A percentile compares a stretch with the other conserved stretches of the same genome.
Conservation (phyloP, 1,284 basidiomycete species). For the Fomitopsis schrenkii region DNA sequence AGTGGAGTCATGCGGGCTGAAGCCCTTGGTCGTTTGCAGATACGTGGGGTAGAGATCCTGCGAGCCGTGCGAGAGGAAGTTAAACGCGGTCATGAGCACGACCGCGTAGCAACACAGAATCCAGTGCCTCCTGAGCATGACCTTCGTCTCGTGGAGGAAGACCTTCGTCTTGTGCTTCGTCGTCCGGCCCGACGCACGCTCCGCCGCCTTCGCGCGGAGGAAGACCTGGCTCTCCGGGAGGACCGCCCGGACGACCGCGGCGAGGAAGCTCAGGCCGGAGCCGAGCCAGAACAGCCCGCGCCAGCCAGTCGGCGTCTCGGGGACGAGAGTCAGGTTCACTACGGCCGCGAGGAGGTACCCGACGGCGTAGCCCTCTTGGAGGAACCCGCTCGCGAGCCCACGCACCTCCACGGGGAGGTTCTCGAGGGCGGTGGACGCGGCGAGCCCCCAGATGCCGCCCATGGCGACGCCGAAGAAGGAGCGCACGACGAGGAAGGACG, state of each 20-base stretch:
- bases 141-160: slow-evolving; percentile 69
- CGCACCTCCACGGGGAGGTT: slow-evolving; percentile 86
- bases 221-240: slow-evolving; percentile 86
- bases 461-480: slow-evolving; percentile 85
- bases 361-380: slow-evolving; percentile 68
- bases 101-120: slow-evolving; percentile 81
- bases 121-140: slow-evolving; percentile 87
- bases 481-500: slow-evolving; percentile 67
- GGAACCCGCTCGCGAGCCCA: slow-evolving; percentile 81
- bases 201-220: slow-evolving; percentile 51
- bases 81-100: slow-evolving; percentile 82
- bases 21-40: slow-evolving; percentile 58
- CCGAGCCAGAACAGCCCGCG: slow-evolving; percentile 66
- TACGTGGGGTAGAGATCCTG: slow-evolving; percentile 81
- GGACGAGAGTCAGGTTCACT: slow-evolving; percentile 76
- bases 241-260: slow-evolving; percentile 66
- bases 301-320: slow-evolving; percentile 48
- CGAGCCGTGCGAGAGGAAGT: slow-evolving; percentile 89
- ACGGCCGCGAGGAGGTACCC: slow-evolving; percentile 50
- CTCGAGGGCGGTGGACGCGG: slow-evolving; percentile 78
- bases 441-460: slow-evolving; percentile 83
- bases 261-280: slow-evolving; percentile 69
- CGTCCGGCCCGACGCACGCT: slow-evolving; percentile 35
- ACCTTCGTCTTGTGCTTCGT: slow-evolving; percentile 57
- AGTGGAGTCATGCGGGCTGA: slow-evolving; percentile 59